Evolutionary conservation across 352 stramenopile genomes (phyloP).

Genomic region (Phytophthora aleatoria): DNA sequence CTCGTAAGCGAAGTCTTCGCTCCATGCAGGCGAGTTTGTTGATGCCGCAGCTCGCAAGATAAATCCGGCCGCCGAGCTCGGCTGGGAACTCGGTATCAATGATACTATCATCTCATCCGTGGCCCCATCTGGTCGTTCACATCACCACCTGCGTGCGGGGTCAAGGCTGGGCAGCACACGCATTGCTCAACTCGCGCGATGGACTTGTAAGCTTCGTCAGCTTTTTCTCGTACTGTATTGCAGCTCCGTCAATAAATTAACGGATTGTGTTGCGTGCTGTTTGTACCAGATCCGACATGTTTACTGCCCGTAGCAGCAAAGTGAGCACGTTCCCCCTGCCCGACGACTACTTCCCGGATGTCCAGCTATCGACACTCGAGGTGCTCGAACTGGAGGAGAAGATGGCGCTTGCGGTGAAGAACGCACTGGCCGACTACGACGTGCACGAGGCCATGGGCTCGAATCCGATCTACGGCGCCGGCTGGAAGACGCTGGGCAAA

Average conservation of each 20-base stretch:
- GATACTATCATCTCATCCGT: conserved; percentile 17
- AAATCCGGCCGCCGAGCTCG: conserved; percentile 7
- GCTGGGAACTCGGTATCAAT: background rate
- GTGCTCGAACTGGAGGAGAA: conserved; percentile 41
- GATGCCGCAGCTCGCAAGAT: conserved; percentile 15
- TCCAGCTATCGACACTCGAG: conserved; percentile 38
- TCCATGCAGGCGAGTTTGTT: background rate
- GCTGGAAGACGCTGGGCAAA: conserved; percentile 36
- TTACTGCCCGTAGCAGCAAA: conserved; percentile 9
- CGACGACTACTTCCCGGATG: conserved; percentile 47
- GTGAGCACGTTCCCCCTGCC: conserved; percentile 36
- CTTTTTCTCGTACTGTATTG: background rate
- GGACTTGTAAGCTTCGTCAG: conserved; percentile 7
- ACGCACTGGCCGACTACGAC: conserved; percentile 51
- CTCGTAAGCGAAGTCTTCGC: background rate
- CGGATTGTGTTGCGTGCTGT: background rate
- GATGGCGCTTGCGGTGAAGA: conserved; percentile 40
- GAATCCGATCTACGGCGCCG: conserved; percentile 24
- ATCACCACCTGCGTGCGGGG: conserved; percentile 23
- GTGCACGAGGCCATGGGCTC: conserved; percentile 48
- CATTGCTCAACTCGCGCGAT: conserved; percentile 21
- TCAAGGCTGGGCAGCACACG: conserved; percentile 7
- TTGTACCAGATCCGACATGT: conserved; percentile 18
- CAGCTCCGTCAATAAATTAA: conserved; percentile 2
- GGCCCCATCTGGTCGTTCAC: conserved; percentile 31